Evolutionary conservation across 169 alveolate genomes (phyloP).

Genomic region (Eimeria mitis): DNA sequence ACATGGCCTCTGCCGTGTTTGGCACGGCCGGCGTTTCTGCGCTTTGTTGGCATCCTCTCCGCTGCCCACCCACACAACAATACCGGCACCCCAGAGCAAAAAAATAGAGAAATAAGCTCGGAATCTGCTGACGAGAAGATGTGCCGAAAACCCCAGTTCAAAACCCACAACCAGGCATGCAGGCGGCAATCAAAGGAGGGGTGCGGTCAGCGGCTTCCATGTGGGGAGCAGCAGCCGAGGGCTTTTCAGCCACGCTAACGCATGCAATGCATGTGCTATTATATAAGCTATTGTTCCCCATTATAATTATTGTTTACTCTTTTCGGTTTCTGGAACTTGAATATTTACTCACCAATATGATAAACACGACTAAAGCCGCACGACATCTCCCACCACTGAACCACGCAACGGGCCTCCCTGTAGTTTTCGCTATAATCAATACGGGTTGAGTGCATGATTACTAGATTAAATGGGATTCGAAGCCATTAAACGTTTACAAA

Average conservation of each 20-base stretch:
- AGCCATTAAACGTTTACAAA: not conserved
- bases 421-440: not conserved
- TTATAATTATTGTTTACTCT: too few species aligned
- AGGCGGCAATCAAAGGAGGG: constrained; percentile 20
- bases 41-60: constrained; percentile 98
- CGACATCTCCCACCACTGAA: not conserved
- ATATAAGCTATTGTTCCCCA: not conserved
- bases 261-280: not conserved
- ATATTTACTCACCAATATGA: not conserved
- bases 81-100: not conserved
- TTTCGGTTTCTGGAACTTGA: too few species aligned
- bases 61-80: not conserved
- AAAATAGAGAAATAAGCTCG: not conserved
- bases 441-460: not conserved
- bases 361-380: not conserved
- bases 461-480: not conserved
- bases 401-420: not conserved
- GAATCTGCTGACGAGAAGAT: not conserved
- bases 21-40: constrained; percentile 99
- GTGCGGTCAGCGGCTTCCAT: constrained; percentile 63
- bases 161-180: constrained; percentile 31
- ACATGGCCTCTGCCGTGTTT: constrained; percentile 99
- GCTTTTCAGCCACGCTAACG: not conserved
- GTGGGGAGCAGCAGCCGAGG: constrained; percentile 61
- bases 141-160: not conserved